These are phyloP conservation scores for Punica granatum DNA, from an alignment of 345 rosid genomes.

Conservation along the genomic window DNA sequence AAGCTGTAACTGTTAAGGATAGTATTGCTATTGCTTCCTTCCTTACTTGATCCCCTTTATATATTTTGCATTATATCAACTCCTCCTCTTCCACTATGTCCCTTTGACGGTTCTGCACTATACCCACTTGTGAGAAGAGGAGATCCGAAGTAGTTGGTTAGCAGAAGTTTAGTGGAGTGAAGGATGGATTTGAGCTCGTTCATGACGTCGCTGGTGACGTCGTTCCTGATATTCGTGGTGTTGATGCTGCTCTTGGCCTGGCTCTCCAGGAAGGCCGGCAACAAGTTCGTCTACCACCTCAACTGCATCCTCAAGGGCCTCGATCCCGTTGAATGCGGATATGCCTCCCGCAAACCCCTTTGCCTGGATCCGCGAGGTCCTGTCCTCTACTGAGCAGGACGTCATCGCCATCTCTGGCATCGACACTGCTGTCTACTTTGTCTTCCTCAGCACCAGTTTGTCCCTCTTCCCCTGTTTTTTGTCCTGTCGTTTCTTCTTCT, in stretches of 20 bases:
- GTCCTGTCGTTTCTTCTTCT: too few species aligned
- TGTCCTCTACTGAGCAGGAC: constrained; percentile 62
- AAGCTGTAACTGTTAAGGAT: too few species aligned
- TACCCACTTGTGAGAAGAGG: too few species aligned
- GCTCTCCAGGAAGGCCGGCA: constrained; percentile 60
- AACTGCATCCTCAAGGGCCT: constrained; percentile 69
- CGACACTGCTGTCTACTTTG: constrained; percentile 91
- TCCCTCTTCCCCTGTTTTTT: background rate
- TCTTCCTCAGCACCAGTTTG: constrained; percentile 76
- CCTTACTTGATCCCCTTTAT: too few species aligned
- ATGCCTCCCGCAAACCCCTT: constrained; percentile 48
- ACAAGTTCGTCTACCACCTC: constrained; percentile 61
- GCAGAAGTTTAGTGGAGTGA: too few species aligned
- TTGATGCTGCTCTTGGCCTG: constrained; percentile 63
- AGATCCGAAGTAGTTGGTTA: too few species aligned
- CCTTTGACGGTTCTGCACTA: too few species aligned
- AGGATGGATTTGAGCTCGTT: constrained; percentile 73
- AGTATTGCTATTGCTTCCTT: too few species aligned
- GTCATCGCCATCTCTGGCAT: constrained; percentile 63
- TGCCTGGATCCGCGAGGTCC: constrained; percentile 69
- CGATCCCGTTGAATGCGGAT: constrained; percentile 67
- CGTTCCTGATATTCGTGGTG: constrained; percentile 48
- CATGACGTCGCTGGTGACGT: constrained; percentile 76
- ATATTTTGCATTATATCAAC: too few species aligned
- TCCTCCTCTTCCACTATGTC: too few species aligned